Evolutionary conservation across 495 filamentous ascomycete species (phyloP), one percentile per base, ranked within the genome.

Genomic region (Parachaetomium inaequale): DNA sequence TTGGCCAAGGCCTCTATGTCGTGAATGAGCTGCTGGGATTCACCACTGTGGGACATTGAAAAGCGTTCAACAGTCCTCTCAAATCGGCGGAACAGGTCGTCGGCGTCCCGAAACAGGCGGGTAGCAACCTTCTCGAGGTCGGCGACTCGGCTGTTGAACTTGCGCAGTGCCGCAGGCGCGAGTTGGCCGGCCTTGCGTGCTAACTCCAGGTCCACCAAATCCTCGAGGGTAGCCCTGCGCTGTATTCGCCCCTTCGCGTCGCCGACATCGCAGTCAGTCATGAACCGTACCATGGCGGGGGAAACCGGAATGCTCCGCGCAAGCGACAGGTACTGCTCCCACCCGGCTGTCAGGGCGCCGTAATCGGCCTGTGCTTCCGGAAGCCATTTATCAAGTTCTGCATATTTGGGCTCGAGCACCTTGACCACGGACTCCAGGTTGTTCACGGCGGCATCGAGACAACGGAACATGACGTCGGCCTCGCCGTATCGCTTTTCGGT

Each of bases 1-100:
- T 82, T 90, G 17, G 86, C 84, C 58, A 98, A 78, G 0, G 90
- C 86, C 70, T 92, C 86, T 43, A 99, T 91, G 70, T 98, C 95
- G 53, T 93, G 85, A 55, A 93, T 71, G 17, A 97, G 75, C 58
- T 81, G 79, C 19, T 62, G 61, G 14, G 79, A 65, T 57, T 83
- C 80, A 21, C 63, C 61, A n/a, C 63, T 66, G 53, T 78, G 77
- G 21, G 68, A 62, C 64, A 78, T 52, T 17, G 72, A 71, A 21
- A 77, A 78, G 6, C 75, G 78, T 40, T 74, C 77, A 61, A 81
- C 70, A 11, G 81, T 70, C 52, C 73, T 77, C 26, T 85, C 80
- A 19, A 82, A 79, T 31, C 78, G 79, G 23, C 68, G 69, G 28
- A 78, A 72, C n/a, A 83, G 61, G 29, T 76, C 72, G 34, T 85